Evolutionary conservation across 768 basidiomycete species (phyloP), one percentile per base, ranked within the genome.

Genomic region (Pisolithus tinctorius): DNA sequence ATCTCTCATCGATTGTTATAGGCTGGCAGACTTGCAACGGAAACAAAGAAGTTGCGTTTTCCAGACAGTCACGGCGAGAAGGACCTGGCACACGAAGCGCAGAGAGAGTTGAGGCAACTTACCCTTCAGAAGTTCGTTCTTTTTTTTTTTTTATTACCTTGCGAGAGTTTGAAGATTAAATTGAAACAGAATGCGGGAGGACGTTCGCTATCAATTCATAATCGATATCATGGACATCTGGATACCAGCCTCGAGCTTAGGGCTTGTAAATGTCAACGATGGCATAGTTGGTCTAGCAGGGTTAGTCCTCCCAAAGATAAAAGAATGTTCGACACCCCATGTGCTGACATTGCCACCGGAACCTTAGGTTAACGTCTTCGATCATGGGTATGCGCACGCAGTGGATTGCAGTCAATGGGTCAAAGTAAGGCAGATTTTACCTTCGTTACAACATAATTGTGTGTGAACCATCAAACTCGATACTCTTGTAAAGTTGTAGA

Each of bases 171-270:
- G 4, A 34, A 27, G 16, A 45, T 31, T 55, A 47, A 62, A 53
- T 50, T 42, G 47, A 27, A 36, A 50, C 37, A 38, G 84, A 39
- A 77, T 85, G 60, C 82, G 83, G 44, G 73, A 76, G 44, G 81
- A 78, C 5, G 77, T 83, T 29, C 81, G 84, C 27, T 80, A 81
- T 56, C 96, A 98, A 68, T 79, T 98, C 58, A 70, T 86, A 49
- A 82, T 89, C 53, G 96, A 99, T 66, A 62, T 81, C 17, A 73
- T 93, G 52, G 96, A 99, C 64, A 68, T 93, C 52, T 94, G 86
- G 83, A 82, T 94, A 60, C 96, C 96, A 5, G 88, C 92, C 6
- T 84, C 85, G 17, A 86, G 79, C 52, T 76, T 93, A 38, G 89
- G 86, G 14, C 71, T 88, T 48, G 76, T 84, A 55, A 78, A 79